Percentiles rank a stretch among this genome's conserved stretches.
These are phyloP conservation scores for Aspergillus fischeri DNA, from an alignment of 2,329 filamentous ascomycete species.

Conservation along the genomic window DNA sequence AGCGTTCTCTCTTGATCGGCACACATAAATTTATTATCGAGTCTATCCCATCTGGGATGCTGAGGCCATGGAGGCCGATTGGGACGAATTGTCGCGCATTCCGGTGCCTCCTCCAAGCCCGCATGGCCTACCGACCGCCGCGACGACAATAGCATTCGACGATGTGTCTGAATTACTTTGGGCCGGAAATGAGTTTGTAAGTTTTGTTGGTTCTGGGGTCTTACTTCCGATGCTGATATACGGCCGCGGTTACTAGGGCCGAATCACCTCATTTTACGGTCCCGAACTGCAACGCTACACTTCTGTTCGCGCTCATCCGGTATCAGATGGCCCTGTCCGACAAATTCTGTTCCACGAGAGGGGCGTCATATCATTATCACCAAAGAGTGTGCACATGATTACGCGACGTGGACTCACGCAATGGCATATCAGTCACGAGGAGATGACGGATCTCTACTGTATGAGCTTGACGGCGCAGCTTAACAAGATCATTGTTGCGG, in stretches of 20 bases:
- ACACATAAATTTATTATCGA: not conserved
- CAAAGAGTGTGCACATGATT: slow-evolving; percentile 84
- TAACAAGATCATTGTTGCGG: slow-evolving; percentile 80
- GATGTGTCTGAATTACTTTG: slow-evolving; percentile 84
- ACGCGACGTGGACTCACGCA: slow-evolving; percentile 73
- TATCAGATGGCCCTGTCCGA: slow-evolving; percentile 71
- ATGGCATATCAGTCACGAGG: slow-evolving; percentile 78
- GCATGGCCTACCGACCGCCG: slow-evolving; percentile 65
- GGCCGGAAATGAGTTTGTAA: slow-evolving; percentile 86
- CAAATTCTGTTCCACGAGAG: slow-evolving; percentile 90
- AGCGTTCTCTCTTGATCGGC: not conserved
- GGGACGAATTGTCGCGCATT: slow-evolving; percentile 71
- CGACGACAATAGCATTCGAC: slow-evolving; percentile 84
- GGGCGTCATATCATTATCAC: slow-evolving; percentile 80
- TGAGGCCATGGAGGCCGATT: slow-evolving; percentile 45
- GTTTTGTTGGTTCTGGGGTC: slow-evolving; percentile 24
- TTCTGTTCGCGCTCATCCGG: slow-evolving; percentile 75
- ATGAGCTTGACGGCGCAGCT: slow-evolving; percentile 94
- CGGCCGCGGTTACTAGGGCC: slow-evolving; percentile 57
- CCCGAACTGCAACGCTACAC: slow-evolving; percentile 84
- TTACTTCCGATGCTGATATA: slow-evolving; percentile 13
- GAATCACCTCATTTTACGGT: slow-evolving; percentile 83
- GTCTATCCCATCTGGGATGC: slow-evolving; percentile 14
- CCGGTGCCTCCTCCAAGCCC: slow-evolving; percentile 72
- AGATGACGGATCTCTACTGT: slow-evolving; percentile 83